Evolutionary conservation across 768 basidiomycete genomes (phyloP), one percentile per base, ranked within the genome.

Genomic region (Hypholoma fasciculare): DNA sequence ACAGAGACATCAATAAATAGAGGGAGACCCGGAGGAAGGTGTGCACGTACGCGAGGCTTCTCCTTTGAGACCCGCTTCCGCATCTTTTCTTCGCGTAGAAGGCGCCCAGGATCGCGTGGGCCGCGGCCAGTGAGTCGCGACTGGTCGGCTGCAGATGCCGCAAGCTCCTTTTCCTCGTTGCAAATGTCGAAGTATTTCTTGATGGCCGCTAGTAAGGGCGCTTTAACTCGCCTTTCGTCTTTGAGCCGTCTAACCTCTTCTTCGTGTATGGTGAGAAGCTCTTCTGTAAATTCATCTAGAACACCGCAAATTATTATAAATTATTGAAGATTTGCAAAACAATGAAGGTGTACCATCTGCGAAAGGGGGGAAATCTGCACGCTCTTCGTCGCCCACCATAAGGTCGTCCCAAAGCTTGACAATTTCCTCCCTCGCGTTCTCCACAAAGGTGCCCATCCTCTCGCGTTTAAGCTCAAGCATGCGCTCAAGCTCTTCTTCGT

Each of bases 21-120:
- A 42, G 17, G 26, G 19, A 39, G 38, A n/a, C 13, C 38, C 20
- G 42, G 12, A 13, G 3, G 4, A 19, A 14, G 20, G 17, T 23
- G 39, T 16, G 49, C 8, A 75, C 87, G 61, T 69, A 97, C 96
- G 68, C 90, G 83, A 26, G 96, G 96, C 68, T 97, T 98, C 75
- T 96, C 90, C 69, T 92, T 91, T 56, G 81, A 81, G 13, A 99
- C 94, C 27, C 96, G 81, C 71, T 98, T 98, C 54, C 96, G 82
- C 89, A 96, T 94, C 81, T 97, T 97, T 77, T 98, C 96, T 72
- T 99, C 96, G 58, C 93, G 82, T 52, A 98, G 74, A 37, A 99
- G 73, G 17, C 93, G 78, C 6, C 94, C 94, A 5, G 94, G 90
- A 76, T 94, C 90, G 56, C 93, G 80, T 3, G 87, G 76, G 26